Evolutionary conservation across 2,329 filamentous ascomycete species (phyloP).

Genomic region (Monilinia aucupariae): DNA sequence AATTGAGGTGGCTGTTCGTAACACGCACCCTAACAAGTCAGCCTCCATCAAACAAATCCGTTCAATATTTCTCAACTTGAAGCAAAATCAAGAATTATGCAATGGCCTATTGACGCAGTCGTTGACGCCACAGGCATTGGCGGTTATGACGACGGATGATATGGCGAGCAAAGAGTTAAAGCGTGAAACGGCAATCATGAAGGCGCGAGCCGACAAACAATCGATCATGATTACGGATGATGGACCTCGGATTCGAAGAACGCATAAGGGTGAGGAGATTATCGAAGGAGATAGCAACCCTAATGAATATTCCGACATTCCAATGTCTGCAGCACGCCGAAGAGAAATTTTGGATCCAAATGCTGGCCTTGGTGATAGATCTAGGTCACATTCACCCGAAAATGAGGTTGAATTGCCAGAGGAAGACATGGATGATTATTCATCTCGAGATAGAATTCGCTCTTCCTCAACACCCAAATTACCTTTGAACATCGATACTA

Average conservation of each 20-base stretch:
- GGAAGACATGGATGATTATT: constrained; percentile 30
- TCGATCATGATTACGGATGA: constrained; percentile 71
- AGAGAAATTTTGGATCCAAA: constrained; percentile 39
- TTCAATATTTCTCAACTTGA: constrained; percentile 77
- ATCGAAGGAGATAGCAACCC: constrained; percentile 64
- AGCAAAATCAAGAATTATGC: constrained; percentile 76
- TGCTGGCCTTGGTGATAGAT: constrained; percentile 33
- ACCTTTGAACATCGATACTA: constrained; percentile 34
- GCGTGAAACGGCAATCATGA: constrained; percentile 68
- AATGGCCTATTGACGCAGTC: constrained; percentile 67
- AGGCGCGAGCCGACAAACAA: constrained; percentile 73
- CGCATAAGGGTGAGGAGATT: constrained; percentile 91
- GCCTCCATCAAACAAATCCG: constrained; percentile 62
- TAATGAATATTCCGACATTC: constrained; percentile 27
- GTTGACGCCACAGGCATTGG: constrained; percentile 68
- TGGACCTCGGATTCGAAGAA: constrained; percentile 75
- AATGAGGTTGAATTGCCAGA: constrained; percentile 33
- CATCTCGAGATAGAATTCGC: constrained; percentile 30
- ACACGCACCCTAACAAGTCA: constrained; percentile 48
- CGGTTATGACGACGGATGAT: constrained; percentile 83
- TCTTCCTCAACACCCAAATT: constrained; percentile 26
- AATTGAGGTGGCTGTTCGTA: constrained; percentile 67
- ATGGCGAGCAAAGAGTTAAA: constrained; percentile 90
- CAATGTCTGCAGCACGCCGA: constrained; percentile 34
- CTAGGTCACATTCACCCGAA: constrained; percentile 37